phyloP scores from a whole-genome alignment of 768 basidiomycete species.

The Suillus alpinus region DNA sequence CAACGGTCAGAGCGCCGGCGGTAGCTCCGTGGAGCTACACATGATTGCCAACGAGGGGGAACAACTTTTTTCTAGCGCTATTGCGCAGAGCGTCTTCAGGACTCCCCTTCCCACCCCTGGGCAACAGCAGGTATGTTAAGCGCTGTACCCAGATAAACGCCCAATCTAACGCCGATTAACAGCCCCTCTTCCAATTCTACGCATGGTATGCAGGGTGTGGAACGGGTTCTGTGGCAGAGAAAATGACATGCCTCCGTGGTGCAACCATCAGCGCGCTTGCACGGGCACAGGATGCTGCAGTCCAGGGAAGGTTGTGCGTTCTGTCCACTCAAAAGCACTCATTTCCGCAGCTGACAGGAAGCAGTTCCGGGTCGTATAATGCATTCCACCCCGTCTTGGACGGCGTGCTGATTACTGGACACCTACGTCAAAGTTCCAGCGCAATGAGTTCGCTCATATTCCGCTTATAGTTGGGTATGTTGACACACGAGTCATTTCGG shows the following conservation, averaged over 20 bases:
- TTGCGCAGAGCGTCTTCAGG: conserved; percentile 61
- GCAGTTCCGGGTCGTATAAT: conserved; percentile 42
- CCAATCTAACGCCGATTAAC: not conserved
- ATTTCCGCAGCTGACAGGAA: conserved; percentile 2
- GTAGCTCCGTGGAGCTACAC: conserved; percentile 53
- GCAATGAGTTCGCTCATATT: conserved; percentile 46
- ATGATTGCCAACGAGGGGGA: conserved; percentile 42
- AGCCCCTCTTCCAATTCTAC: conserved; percentile 56
- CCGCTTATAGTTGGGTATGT: conserved; percentile 59
- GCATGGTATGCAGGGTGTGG: conserved; percentile 50
- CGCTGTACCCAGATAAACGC: conserved; percentile 1
- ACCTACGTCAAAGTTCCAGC: conserved; percentile 45
- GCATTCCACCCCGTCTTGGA: conserved; percentile 56
- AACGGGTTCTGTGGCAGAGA: conserved; percentile 27
- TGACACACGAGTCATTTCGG: not conserved
- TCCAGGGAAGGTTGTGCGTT: conserved; percentile 40
- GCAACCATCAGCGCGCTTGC: conserved; percentile 51
- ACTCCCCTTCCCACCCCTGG: conserved; percentile 49
- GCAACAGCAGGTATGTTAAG: conserved; percentile 45
- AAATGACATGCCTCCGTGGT: conserved; percentile 47
- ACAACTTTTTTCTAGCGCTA: conserved; percentile 49
- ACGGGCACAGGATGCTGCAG: conserved; percentile 50
- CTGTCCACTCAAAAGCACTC: conserved; percentile 1
- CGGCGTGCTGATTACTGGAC: conserved; percentile 47
- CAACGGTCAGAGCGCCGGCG: conserved; percentile 62